A percentile compares a stretch with the other conserved stretches of the same genome.
These are phyloP conservation scores for Phlebopus sp. DNA, from an alignment of 1,284 basidiomycete species.

Conservation along the genomic window DNA sequence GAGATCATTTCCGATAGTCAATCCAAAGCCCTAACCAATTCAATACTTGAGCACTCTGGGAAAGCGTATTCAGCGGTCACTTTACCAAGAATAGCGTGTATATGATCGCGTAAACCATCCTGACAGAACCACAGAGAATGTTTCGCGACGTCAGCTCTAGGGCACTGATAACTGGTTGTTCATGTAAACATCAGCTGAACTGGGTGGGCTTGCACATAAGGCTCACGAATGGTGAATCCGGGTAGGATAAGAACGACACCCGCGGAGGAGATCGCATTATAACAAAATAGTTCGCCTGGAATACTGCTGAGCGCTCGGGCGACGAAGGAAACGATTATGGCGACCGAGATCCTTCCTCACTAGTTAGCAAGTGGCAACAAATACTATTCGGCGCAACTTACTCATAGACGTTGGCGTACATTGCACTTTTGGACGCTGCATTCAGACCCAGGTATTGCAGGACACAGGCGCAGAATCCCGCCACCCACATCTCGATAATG, in stretches of 20 bases:
- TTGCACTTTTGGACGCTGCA: slow-evolving; percentile 73
- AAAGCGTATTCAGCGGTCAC: slow-evolving; percentile 7
- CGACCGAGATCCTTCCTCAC: slow-evolving; percentile 66
- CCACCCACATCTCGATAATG: slow-evolving; percentile 77
- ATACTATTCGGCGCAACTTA: slow-evolving; percentile 39
- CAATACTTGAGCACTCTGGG: slow-evolving; percentile 3
- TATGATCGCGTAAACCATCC: slow-evolving; percentile 86
- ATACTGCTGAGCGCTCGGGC: slow-evolving; percentile 73
- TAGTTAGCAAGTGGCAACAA: background rate
- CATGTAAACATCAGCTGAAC: slow-evolving; percentile 9
- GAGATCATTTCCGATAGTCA: slow-evolving; percentile 84
- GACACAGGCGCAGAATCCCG: slow-evolving; percentile 66
- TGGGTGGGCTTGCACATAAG: slow-evolving; percentile 11
- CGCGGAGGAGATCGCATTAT: slow-evolving; percentile 78
- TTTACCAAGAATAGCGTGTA: slow-evolving; percentile 79
- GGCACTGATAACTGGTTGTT: slow-evolving; percentile 66
- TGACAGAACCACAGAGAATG: slow-evolving; percentile 81
- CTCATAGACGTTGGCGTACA: slow-evolving; percentile 91
- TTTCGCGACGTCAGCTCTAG: slow-evolving; percentile 83
- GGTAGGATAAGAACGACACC: slow-evolving; percentile 79
- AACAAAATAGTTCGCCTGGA: slow-evolving; percentile 70
- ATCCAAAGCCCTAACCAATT: slow-evolving; percentile 68
- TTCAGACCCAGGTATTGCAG: slow-evolving; percentile 76
- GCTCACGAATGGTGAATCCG: slow-evolving; percentile 74
- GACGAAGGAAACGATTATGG: slow-evolving; percentile 80